These are phyloP conservation scores for Colletotrichum melonis DNA, from an alignment of 2,329 filamentous ascomycete genomes.

Conservation along the genomic window DNA sequence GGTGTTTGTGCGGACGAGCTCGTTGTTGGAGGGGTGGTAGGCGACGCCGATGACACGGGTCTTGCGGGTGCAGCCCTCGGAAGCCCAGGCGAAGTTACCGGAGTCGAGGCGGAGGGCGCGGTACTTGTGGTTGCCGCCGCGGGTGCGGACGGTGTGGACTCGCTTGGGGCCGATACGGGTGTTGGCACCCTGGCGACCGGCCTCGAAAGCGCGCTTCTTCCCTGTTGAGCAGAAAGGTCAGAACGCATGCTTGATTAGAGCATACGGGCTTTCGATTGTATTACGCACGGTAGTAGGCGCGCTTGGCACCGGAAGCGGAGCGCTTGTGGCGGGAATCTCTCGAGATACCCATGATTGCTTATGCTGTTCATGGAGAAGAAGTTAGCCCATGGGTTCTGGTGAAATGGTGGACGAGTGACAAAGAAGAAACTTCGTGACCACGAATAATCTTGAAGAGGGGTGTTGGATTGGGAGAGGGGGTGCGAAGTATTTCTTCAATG, in stretches of 20 bases:
- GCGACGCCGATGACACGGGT: constrained; percentile 97
- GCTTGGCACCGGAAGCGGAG: constrained; percentile 98
- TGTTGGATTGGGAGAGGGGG: neutral
- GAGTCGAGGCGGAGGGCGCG: constrained; percentile 98
- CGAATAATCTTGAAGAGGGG: neutral
- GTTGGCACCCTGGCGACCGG: constrained; percentile 98
- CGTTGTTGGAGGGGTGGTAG: constrained; percentile 99
- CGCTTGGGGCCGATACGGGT: constrained; percentile 98
- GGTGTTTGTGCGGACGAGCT: constrained; percentile 99
- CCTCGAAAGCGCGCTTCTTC: constrained; percentile 99
- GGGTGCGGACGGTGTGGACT: constrained; percentile 96
- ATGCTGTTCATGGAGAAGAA: constrained; percentile 60
- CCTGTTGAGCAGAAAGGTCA: constrained; percentile 74
- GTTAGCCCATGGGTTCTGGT: constrained; percentile 37
- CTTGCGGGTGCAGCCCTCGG: constrained; percentile 98
- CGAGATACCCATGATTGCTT: constrained; percentile 98
- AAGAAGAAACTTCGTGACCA: neutral
- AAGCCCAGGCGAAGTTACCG: constrained; percentile 99
- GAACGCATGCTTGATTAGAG: constrained; percentile 71
- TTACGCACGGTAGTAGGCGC: constrained; percentile 87
- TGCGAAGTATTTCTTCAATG: neutral
- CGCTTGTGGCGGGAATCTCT: constrained; percentile 99
- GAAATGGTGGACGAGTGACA: neutral
- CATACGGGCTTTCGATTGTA: constrained; percentile 76
- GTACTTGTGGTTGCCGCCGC: constrained; percentile 99